These are phyloP conservation scores for Lactarius sanguifluus DNA, from an alignment of 768 basidiomycete species.

Conservation along the genomic window DNA sequence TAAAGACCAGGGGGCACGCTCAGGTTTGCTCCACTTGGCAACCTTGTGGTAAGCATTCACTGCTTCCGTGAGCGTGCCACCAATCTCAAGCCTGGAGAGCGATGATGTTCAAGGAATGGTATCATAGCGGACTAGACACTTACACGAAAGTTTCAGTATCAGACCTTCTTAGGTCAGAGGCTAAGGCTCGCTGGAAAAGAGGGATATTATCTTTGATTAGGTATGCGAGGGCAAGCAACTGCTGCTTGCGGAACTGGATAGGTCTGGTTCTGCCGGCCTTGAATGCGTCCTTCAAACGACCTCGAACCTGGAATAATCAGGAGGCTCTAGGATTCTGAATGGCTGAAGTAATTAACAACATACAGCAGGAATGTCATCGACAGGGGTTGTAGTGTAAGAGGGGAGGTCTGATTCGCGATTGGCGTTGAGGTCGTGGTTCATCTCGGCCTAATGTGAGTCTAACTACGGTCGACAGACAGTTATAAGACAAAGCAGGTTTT, in stretches of 20 bases:
- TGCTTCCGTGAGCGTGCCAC: conserved; percentile 50
- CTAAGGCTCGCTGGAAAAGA: conserved; percentile 57
- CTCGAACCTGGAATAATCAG: conserved; percentile 48
- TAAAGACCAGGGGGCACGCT: conserved; percentile 53
- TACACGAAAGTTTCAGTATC: conserved; percentile 56
- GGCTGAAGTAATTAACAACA: background rate
- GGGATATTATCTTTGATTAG: conserved; percentile 72
- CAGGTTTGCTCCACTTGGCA: conserved; percentile 72
- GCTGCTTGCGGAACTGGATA: conserved; percentile 68
- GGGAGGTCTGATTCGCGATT: background rate
- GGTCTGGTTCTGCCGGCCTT: conserved; percentile 60
- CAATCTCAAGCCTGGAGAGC: conserved; percentile 57
- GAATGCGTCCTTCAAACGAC: conserved; percentile 57
- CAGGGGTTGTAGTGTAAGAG: conserved; percentile 23
- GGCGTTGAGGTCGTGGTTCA: too few relatives aligned
- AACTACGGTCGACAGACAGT: too few relatives aligned
- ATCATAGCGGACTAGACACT: conserved; percentile 24
- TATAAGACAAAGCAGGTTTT: too few relatives aligned
- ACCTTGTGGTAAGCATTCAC: conserved; percentile 58
- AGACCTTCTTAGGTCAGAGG: conserved; percentile 63
- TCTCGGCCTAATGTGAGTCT: too few relatives aligned
- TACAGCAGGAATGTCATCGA: conserved; percentile 35
- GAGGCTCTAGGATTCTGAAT: background rate
- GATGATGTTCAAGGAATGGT: background rate
- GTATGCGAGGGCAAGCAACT: conserved; percentile 73